Evolutionary conservation across 257 asterid genomes (phyloP).

Genomic region (Solanum dulcamara): DNA sequence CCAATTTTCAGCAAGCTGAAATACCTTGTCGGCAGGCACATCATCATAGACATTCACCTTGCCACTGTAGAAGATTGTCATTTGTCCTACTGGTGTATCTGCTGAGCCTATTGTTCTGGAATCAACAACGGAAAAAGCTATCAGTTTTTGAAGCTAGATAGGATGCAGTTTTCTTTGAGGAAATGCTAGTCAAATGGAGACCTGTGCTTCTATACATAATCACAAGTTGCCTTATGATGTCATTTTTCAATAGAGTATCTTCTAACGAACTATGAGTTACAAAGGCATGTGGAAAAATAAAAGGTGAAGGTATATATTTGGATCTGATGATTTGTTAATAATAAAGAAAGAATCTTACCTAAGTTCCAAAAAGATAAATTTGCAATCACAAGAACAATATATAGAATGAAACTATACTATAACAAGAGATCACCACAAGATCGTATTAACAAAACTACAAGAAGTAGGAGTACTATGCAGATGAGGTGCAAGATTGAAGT

Average conservation of each 20-base stretch:
- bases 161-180: neutral
- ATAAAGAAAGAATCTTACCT: neutral
- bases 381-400: neutral
- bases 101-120: conserved; percentile 39
- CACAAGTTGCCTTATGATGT: neutral
- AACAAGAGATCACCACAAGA: neutral
- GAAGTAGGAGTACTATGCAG: neutral
- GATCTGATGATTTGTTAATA: neutral
- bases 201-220: neutral
- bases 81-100: conserved; percentile 50
- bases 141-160: neutral
- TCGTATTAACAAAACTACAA: neutral
- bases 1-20: neutral
- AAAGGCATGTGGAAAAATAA: neutral
- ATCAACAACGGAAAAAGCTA: neutral
- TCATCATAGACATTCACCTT: conserved; percentile 84
- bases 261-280: neutral
- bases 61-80: conserved; percentile 91
- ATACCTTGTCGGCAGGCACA: conserved; percentile 78
- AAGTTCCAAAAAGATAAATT: neutral
- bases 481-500: neutral
- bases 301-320: neutral
- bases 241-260: neutral
- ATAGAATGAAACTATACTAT: neutral
- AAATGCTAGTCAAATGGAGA: neutral